phyloP scores from a whole-genome alignment of 257 asterid species.

The Solanum rostratum region DNA sequence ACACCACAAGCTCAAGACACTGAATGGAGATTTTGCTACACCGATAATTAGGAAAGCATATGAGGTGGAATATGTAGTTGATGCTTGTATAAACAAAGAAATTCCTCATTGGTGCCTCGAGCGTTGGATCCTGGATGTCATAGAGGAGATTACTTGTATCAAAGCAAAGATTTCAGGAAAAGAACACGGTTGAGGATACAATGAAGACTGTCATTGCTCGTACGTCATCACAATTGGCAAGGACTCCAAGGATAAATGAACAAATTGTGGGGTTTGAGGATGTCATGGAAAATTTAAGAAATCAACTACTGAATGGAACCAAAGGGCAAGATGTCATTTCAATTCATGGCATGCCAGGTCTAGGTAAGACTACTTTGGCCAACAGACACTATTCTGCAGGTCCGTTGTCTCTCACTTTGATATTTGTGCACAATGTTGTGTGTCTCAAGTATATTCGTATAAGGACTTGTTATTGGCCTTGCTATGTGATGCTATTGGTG shows the following conservation, averaged over 20 bases:
- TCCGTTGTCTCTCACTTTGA: not conserved
- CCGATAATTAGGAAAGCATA: not conserved
- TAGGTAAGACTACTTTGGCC: conserved; percentile 5
- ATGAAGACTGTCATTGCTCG: not conserved
- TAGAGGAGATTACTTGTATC: not conserved
- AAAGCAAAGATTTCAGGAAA: not conserved
- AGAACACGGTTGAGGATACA: not conserved
- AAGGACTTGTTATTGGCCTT: not conserved
- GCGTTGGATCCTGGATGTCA: not conserved
- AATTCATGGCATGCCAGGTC: conserved; percentile 6
- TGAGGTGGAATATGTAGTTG: conserved; percentile 12
- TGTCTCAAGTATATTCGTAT: not conserved
- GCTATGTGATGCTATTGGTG: not conserved
- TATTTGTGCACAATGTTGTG: not conserved
- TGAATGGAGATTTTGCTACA: not conserved
- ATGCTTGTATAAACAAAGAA: not conserved
- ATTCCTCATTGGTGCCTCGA: not conserved
- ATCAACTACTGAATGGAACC: not conserved
- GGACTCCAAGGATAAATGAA: not conserved
- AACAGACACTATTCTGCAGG: not conserved
- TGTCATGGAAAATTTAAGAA: not conserved
- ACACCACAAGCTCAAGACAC: not conserved
- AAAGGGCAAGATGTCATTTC: not conserved
- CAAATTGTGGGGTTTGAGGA: not conserved
- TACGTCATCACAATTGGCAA: not conserved